Percentiles rank a stretch among this genome's conserved stretches.
Conservation (phyloP, 1,139 yeast genomes). For the Diutina scorzettiae region DNA sequence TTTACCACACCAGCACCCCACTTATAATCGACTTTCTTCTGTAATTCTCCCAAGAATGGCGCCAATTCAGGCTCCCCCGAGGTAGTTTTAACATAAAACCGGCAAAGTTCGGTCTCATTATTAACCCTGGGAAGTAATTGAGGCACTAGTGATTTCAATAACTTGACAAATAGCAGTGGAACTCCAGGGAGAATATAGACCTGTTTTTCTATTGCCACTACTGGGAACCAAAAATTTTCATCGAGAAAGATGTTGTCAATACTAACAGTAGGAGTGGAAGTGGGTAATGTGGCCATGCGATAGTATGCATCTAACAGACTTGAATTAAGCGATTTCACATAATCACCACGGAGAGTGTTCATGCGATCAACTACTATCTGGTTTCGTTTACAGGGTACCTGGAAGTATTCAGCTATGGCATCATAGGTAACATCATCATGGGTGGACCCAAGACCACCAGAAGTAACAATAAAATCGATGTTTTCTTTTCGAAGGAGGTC, state of each 20-base stretch:
- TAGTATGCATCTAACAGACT: conserved; percentile 48
- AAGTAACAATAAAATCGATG: conserved; percentile 63
- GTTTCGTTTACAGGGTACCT: conserved; percentile 40
- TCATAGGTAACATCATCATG: conserved; percentile 83
- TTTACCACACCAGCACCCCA: conserved; percentile 34
- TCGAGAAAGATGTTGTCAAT: conserved; percentile 43
- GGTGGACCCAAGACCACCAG: conserved; percentile 85
- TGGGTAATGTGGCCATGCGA: conserved; percentile 72
- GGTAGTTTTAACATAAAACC: conserved; percentile 53
- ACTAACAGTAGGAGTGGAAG: conserved; percentile 17
- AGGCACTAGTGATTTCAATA: conserved; percentile 26
- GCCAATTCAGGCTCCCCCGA: conserved; percentile 60
- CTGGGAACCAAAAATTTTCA: conserved; percentile 70
- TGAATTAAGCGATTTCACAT: conserved; percentile 22
- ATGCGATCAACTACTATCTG: conserved; percentile 47
- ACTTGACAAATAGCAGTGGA: conserved; percentile 53
- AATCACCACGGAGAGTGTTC: conserved; percentile 35
- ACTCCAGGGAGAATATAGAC: conserved; percentile 75
- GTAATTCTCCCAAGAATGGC: conserved; percentile 43
- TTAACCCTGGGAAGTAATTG: conserved; percentile 17
- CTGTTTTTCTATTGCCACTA: conserved; percentile 49
- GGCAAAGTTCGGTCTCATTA: conserved; percentile 15
- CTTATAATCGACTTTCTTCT: conserved; percentile 28
- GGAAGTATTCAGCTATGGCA: conserved; percentile 52
- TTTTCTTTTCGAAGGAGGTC: conserved; percentile 29